Percentiles rank a stretch among this genome's conserved stretches.
phyloP scores from a whole-genome alignment of 1,284 basidiomycete species.

The Trichosporon ovoides region DNA sequence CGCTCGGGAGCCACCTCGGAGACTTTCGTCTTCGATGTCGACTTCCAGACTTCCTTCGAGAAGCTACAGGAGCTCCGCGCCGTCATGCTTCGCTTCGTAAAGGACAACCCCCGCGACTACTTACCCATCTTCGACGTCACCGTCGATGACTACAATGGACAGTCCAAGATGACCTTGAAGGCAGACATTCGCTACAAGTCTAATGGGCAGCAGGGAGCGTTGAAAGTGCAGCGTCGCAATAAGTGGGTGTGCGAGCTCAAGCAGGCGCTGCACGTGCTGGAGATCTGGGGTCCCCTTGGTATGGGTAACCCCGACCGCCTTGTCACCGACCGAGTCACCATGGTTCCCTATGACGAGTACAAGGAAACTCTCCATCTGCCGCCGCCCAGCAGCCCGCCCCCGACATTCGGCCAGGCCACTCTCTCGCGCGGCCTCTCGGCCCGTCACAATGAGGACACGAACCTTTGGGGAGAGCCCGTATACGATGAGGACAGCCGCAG shows the following conservation, averaged over 20 bases:
- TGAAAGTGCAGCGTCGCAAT: slow-evolving; percentile 70
- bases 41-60: slow-evolving; percentile 72
- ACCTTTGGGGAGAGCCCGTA: slow-evolving; percentile 38
- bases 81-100: slow-evolving; percentile 76
- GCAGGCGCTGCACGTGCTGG: slow-evolving; percentile 58
- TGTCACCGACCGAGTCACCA: slow-evolving; percentile 58
- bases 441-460: slow-evolving; percentile 38
- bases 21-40: slow-evolving; percentile 70
- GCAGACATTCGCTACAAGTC: slow-evolving; percentile 81
- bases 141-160: slow-evolving; percentile 67
- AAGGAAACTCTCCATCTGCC: slow-evolving; percentile 55
- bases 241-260: slow-evolving; percentile 89
- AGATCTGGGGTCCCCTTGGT: slow-evolving; percentile 70
- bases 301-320: slow-evolving; percentile 56
- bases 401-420: slow-evolving; percentile 43
- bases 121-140: slow-evolving; percentile 62
- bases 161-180: slow-evolving; percentile 70
- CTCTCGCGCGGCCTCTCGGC: slow-evolving; percentile 26
- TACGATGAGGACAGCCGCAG: slow-evolving; percentile 19
- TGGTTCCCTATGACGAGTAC: slow-evolving; percentile 67
- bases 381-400: slow-evolving; percentile 36
- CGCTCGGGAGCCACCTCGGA: slow-evolving; percentile 52
- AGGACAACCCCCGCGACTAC: slow-evolving; percentile 65
- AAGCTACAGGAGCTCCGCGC: slow-evolving; percentile 71
- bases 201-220: slow-evolving; percentile 74